Evolutionary conservation across 371 early-diverging fungal species (phyloP), one percentile per base, ranked within the genome.

Genomic region (Syncephalastrum racemosum): DNA sequence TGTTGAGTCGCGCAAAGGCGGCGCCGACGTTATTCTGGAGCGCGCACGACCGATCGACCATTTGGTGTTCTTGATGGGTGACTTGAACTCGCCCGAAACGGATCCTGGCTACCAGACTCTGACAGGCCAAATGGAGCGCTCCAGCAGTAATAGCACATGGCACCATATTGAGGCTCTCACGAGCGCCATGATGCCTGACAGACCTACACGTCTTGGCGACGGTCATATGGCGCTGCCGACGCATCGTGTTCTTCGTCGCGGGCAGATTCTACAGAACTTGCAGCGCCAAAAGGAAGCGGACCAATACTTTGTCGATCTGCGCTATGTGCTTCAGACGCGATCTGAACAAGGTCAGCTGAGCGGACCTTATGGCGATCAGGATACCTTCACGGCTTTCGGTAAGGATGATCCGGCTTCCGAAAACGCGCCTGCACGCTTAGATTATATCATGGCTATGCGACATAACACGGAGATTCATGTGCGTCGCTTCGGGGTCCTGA

Each of bases 341-440:
- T 40, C 36, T 67, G 20, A 64, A 50, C 16, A 46, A 66, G 5
- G 59, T 65, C 20, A 36, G 16, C 27, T 78, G 22, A 71, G 71
- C 54, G 79, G 75, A 0, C 74, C 77, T 2, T 79, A 66, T 58
- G 81, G 81, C 6, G 61, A 64, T 42, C 36, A 68, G 42, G 50
- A 69, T 43, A 80, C 79, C 3, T 69, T 79, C n/a, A 80, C 79
- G 14, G 65, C 79, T 39, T 80, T 80, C 59, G 79, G 73, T 16
- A 25, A 22, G 19, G 65, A 70, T 16, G 55, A 65, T 10, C 59
- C 59, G 27, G 68, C 66, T 16, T 59, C 59, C 18, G 60, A 67
- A 7, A 60, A 68, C 23, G 73, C 73, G 7, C 73, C 73, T 4
- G 40, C 63, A 20, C 64, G 70, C 23, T 55, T 78, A 19, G 78